phyloP scores from a whole-genome alignment of 345 rosid species.

The Salix udensis region DNA sequence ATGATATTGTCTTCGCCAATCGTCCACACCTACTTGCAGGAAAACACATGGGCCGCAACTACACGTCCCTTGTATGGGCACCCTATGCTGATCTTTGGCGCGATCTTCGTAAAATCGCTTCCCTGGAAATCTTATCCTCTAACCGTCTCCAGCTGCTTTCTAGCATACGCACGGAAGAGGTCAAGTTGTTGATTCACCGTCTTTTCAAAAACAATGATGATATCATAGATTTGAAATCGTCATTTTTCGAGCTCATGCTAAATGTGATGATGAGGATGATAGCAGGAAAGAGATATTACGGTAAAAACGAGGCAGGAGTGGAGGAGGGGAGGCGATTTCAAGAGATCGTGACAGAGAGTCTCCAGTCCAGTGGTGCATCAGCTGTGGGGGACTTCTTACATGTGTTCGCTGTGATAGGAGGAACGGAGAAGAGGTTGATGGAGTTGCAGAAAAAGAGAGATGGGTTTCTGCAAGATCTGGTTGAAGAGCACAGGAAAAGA shows the following conservation, averaged over 20 bases:
- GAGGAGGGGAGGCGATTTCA: slow-evolving; percentile 22
- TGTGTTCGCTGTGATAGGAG: slow-evolving; percentile 6
- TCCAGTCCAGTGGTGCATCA: slow-evolving; percentile 18
- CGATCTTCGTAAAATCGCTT: slow-evolving; percentile 6
- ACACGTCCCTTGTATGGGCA: slow-evolving; percentile 21
- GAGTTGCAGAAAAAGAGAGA: slow-evolving; percentile 19
- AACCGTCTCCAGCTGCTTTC: slow-evolving; percentile 20
- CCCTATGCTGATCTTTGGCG: slow-evolving; percentile 17
- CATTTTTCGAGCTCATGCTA: slow-evolving; percentile 24
- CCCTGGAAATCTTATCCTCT: slow-evolving; percentile 25
- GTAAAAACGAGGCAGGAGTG: neutral
- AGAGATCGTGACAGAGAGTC: slow-evolving; percentile 15
- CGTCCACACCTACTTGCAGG: neutral
- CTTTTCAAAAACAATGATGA: neutral
- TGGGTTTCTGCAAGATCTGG: slow-evolving; percentile 20
- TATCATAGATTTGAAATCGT: slow-evolving; percentile 17
- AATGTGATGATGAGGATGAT: slow-evolving; percentile 40
- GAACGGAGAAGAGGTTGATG: slow-evolving; percentile 4
- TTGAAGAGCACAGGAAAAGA: slow-evolving; percentile 25
- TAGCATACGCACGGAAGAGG: slow-evolving; percentile 22
- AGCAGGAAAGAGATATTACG: slow-evolving; percentile 30
- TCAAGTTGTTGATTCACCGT: slow-evolving; percentile 1
- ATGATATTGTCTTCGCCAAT: slow-evolving; percentile 33
- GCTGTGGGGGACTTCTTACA: slow-evolving; percentile 23
- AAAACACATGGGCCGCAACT: neutral